These are phyloP conservation scores for Chaetomiaceae sp. DNA, from an alignment of 2,329 filamentous ascomycete genomes.

Conservation along the genomic window DNA sequence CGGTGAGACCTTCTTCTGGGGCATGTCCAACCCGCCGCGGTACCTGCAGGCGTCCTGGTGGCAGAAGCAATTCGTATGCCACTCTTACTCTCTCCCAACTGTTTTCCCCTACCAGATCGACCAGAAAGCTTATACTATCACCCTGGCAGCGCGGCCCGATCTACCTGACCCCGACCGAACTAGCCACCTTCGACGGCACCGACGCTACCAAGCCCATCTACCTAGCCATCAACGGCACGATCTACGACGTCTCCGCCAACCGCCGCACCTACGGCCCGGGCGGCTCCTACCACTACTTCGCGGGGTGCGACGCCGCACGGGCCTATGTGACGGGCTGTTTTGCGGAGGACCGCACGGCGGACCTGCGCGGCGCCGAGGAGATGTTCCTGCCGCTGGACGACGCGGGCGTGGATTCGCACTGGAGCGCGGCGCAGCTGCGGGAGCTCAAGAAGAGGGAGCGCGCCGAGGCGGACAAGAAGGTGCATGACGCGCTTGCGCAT, in stretches of 20 bases:
- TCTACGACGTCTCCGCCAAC: conserved; percentile 74
- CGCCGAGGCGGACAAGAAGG: conserved; percentile 56
- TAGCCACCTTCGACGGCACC: conserved; percentile 69
- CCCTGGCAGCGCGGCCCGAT: conserved; percentile 56
- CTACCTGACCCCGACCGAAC: conserved; percentile 67
- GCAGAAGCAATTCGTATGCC: conserved; percentile 53
- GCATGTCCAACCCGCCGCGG: conserved; percentile 52
- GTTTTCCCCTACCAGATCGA: not conserved
- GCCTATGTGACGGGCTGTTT: conserved; percentile 94
- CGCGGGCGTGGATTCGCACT: conserved; percentile 54
- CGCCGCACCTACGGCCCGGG: conserved; percentile 71
- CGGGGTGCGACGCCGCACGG: conserved; percentile 78
- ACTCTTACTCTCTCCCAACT: not conserved
- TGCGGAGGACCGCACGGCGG: conserved; percentile 71
- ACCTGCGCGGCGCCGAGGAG: conserved; percentile 79
- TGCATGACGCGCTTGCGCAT: conserved; percentile 62
- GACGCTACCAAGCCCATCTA: conserved; percentile 74
- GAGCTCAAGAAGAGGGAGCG: conserved; percentile 56
- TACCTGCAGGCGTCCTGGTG: conserved; percentile 55
- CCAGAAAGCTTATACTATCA: too few relatives aligned
- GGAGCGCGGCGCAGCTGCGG: conserved; percentile 47
- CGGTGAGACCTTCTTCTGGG: conserved; percentile 66
- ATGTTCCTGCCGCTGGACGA: conserved; percentile 70
- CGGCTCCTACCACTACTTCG: conserved; percentile 80
- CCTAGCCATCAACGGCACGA: conserved; percentile 79